Base-by-base conservation (phyloP, 1,139 yeast species). In the Petasospora rhodanensis region DNA sequence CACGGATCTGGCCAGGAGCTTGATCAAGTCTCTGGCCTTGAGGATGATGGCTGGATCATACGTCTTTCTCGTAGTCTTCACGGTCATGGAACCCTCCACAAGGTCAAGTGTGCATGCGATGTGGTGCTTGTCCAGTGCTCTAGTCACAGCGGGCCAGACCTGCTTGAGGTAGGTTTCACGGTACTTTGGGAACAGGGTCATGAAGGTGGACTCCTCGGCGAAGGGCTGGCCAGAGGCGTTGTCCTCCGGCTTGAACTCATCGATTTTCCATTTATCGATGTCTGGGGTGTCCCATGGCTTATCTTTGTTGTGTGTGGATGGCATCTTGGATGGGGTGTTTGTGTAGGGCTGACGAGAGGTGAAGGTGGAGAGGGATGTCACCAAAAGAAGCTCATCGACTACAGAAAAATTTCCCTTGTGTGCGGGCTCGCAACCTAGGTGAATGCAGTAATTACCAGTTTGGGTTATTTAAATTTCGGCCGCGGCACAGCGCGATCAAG, bases 261-360 rank as follows among this genome's bases (percentile, higher is more conserved):
- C 95, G 26, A 79, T 68, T 45, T 73, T 67, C 99, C 99, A 91
- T 58, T 91, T 89, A 56, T 91, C 96, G 43, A 91, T 80, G 51
- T 87, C 96, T 18, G 84, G 86, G 11, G 96, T 87, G 56, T 91
- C 97, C 97, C 98, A 89, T 35, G 97, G 97, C 61, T 91, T 91
- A 52, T 89, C 97, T 56, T 79, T 82, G 59, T 89, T 84, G 59
- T 89, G 91, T 37, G 94, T 83, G 4, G 96, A 86, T 21, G 83
- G 87, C 97, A 91, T 89, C 27, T 39, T 55, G 4, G 12, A 7
- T n/a, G n/a, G 20, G n/a, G 5, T 21, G 13, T 9, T 7, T 22
- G 24, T 24, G 26, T 24, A n/a, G n/a, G n/a, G n/a, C n/a, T n/a
- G n/a, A n/a, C n/a, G n/a, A n/a, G n/a, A n/a, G n/a, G n/a, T n/a